phyloP scores from a whole-genome alignment of 1,284 basidiomycete species.

The Apiotrichum sp. region DNA sequence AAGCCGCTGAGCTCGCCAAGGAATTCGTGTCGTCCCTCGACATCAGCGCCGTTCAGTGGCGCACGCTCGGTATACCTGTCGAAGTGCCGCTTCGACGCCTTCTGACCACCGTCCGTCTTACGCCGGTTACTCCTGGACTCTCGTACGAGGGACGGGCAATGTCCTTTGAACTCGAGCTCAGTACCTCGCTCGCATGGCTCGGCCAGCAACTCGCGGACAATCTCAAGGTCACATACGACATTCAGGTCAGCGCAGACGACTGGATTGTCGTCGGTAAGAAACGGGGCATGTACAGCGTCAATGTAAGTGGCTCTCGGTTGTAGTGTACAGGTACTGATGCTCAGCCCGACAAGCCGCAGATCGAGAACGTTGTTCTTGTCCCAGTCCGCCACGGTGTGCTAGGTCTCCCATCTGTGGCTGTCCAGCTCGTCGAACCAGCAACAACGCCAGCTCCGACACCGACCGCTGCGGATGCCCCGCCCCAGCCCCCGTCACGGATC shows the following conservation, averaged over 20 bases:
- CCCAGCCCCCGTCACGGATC: constrained; percentile 11
- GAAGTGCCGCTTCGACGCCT: constrained; percentile 39
- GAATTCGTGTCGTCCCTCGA: background rate
- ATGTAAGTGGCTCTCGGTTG: constrained; percentile 16
- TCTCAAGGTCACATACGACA: constrained; percentile 30
- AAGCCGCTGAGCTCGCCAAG: background rate
- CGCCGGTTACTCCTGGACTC: constrained; percentile 6
- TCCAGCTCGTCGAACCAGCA: constrained; percentile 18
- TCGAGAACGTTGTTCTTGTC: constrained; percentile 29
- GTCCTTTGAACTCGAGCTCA: constrained; percentile 22
- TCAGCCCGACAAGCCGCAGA: constrained; percentile 18
- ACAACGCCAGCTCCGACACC: background rate
- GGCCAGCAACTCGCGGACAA: constrained; percentile 8
- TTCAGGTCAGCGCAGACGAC: constrained; percentile 34
- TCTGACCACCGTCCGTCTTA: constrained; percentile 25
- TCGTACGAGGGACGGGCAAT: constrained; percentile 42
- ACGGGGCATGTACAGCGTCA: constrained; percentile 29
- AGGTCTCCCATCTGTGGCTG: constrained; percentile 29
- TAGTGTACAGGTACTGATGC: background rate
- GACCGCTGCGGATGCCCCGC: background rate
- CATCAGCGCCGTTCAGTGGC: constrained; percentile 19
- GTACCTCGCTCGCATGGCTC: constrained; percentile 31
- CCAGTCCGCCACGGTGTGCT: constrained; percentile 37
- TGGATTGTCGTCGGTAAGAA: constrained; percentile 40
- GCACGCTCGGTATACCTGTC: constrained; percentile 43